A percentile compares a stretch with the other conserved stretches of the same genome.
Evolutionary conservation across 306 rosid genomes (phyloP).

Genomic region (Lathyrus tuberosus): DNA sequence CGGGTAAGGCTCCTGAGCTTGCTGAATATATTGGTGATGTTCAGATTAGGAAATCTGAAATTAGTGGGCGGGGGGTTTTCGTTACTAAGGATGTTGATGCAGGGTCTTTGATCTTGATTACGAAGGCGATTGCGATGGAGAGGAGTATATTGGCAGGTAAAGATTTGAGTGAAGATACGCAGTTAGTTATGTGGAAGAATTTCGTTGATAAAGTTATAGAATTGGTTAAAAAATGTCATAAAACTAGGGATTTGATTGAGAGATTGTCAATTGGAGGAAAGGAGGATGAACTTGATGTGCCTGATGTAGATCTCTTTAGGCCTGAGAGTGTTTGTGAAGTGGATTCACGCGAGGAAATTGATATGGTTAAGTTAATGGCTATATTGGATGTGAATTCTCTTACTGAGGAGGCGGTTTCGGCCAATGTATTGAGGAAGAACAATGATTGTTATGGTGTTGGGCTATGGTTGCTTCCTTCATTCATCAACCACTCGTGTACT

Average conservation of each 20-base stretch:
- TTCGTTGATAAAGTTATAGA: constrained; percentile 62
- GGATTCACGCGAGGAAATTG: constrained; percentile 39
- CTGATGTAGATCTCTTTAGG: constrained; percentile 57
- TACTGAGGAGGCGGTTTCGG: constrained; percentile 65
- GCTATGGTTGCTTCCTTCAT: constrained; percentile 74
- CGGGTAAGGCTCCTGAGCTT: constrained; percentile 67
- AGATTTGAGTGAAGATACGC: constrained; percentile 70
- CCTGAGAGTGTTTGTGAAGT: constrained; percentile 45
- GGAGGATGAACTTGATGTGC: constrained; percentile 67
- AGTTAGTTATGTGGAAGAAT: constrained; percentile 87
- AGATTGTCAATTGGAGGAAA: constrained; percentile 70
- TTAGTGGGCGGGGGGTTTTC: constrained; percentile 77
- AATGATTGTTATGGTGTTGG: constrained; percentile 79
- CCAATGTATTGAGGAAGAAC: constrained; percentile 74
- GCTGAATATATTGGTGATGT: constrained; percentile 73
- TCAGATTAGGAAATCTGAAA: constrained; percentile 66
- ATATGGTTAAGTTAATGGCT: constrained; percentile 53
- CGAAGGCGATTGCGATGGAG: constrained; percentile 71
- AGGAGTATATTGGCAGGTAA: constrained; percentile 71
- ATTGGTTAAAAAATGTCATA: constrained; percentile 46
- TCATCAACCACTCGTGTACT: constrained; percentile 79
- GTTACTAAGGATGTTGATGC: constrained; percentile 70
- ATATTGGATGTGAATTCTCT: constrained; percentile 83
- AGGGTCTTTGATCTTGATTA: constrained; percentile 66
- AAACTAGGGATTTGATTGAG: constrained; percentile 53